Conservation (phyloP, 2,329 filamentous ascomycete species). For the Apiospora phragmitis region DNA sequence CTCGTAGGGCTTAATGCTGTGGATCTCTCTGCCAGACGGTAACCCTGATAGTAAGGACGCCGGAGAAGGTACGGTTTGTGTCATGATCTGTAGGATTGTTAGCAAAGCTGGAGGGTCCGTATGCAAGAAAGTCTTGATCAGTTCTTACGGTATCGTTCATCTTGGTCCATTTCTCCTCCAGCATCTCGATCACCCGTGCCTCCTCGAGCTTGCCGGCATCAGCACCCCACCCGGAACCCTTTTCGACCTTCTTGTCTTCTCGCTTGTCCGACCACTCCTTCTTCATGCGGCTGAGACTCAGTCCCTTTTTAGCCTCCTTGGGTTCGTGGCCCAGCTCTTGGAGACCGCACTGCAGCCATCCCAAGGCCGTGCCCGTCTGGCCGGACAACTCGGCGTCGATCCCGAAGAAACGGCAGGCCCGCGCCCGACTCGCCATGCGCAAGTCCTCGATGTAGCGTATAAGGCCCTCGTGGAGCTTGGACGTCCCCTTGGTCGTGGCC, state of each 20-base stretch:
- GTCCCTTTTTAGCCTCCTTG: constrained; percentile 51
- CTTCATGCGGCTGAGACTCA: constrained; percentile 56
- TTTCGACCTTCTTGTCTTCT: constrained; percentile 79
- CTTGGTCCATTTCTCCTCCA: constrained; percentile 87
- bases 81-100: constrained; percentile 64
- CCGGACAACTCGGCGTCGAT: constrained; percentile 84
- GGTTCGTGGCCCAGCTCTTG: constrained; percentile 69
- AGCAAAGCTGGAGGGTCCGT: not conserved
- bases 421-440: constrained; percentile 72
- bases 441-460: constrained; percentile 76
- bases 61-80: constrained; percentile 72
- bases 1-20: constrained; percentile 67
- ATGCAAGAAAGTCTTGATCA: not conserved
- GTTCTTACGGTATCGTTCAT: constrained; percentile 82
- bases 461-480: constrained; percentile 65
- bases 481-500: constrained; percentile 37
- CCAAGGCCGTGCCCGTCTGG: constrained; percentile 80
- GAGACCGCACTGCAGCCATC: constrained; percentile 79
- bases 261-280: constrained; percentile 71
- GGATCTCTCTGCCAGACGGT: constrained; percentile 86
- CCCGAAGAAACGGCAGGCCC: constrained; percentile 86
- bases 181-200: constrained; percentile 78
- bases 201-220: constrained; percentile 88
- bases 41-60: constrained; percentile 74
- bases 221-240: constrained; percentile 70